Conservation (phyloP, 208 protist genomes). For the Trypanosoma caninum region DNA sequence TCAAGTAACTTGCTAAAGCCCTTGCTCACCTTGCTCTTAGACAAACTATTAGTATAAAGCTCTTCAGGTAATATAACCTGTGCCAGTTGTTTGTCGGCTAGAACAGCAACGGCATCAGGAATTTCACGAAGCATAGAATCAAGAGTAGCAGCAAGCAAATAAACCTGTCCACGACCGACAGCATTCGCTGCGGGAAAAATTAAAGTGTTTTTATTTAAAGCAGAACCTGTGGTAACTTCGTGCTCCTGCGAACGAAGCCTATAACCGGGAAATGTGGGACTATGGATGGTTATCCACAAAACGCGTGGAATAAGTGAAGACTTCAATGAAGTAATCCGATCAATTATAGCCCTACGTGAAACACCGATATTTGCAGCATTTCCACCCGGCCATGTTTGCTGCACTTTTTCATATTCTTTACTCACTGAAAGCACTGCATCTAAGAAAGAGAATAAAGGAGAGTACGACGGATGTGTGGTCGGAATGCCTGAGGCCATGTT, state of each 20-base stretch:
- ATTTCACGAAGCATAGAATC: conserved; percentile 74
- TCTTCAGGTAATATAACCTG: conserved; percentile 45
- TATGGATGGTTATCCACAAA: conserved; percentile 60
- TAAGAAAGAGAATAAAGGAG: conserved; percentile 53
- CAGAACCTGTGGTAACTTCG: background rate
- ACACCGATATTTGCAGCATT: background rate
- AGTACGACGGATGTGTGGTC: conserved; percentile 4
- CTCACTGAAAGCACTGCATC: conserved; percentile 72
- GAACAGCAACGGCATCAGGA: conserved; percentile 38
- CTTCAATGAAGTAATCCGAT: conserved; percentile 50
- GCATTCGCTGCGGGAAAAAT: conserved; percentile 65
- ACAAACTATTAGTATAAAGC: background rate
- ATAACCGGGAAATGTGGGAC: conserved; percentile 15
- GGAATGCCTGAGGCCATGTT: background rate
- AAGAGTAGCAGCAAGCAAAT: conserved; percentile 73
- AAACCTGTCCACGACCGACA: conserved; percentile 76
- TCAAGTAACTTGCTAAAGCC: conserved; percentile 21
- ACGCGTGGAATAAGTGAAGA: conserved; percentile 64
- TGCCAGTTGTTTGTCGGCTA: conserved; percentile 59
- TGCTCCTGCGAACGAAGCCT: conserved; percentile 8
- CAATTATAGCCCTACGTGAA: conserved; percentile 32
- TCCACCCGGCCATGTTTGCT: conserved; percentile 22
- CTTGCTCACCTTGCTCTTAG: background rate
- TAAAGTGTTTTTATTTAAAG: conserved; percentile 4
- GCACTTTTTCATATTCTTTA: conserved; percentile 66